A percentile compares a stretch with the other conserved stretches of the same genome.
Evolutionary conservation across 768 basidiomycete species (phyloP).

Genomic region (Boletus tomentosulus): DNA sequence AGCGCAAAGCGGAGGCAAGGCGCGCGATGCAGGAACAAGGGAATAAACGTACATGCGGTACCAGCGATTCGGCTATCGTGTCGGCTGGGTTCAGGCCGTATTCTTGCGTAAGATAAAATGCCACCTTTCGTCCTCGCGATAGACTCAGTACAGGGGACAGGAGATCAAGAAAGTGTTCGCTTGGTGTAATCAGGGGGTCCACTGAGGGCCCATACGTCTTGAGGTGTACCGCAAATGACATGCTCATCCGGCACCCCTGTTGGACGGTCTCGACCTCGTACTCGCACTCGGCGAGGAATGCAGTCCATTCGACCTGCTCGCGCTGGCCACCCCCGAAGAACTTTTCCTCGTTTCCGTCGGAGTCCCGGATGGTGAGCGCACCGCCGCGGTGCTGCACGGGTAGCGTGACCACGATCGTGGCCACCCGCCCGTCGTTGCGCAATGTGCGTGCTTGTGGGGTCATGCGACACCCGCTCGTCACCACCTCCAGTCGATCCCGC

Average conservation of each 20-base stretch:
- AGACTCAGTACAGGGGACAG: constrained; percentile 69
- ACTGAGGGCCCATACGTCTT: constrained; percentile 62
- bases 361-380: constrained; percentile 51
- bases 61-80: constrained; percentile 61
- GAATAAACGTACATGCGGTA: constrained; percentile 55
- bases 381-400: constrained; percentile 76
- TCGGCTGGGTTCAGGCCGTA: constrained; percentile 71
- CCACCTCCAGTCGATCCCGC: constrained; percentile 67
- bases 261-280: constrained; percentile 69
- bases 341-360: constrained; percentile 54
- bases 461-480: constrained; percentile 57
- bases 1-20: background rate
- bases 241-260: constrained; percentile 62
- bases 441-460: constrained; percentile 49
- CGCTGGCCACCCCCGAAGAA: constrained; percentile 60
- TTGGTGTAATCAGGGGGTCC: constrained; percentile 67
- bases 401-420: constrained; percentile 69
- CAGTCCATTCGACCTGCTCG: constrained; percentile 75
- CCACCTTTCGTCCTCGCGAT: constrained; percentile 67
- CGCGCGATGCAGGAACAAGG: constrained; percentile 7
- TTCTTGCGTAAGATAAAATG: constrained; percentile 64
- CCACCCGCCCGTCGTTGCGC: constrained; percentile 63
- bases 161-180: constrained; percentile 68
- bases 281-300: constrained; percentile 70
- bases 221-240: constrained; percentile 70